Evolutionary conservation across 108 stramenopile species (phyloP).

Genomic region (Cyclotella sp.): DNA sequence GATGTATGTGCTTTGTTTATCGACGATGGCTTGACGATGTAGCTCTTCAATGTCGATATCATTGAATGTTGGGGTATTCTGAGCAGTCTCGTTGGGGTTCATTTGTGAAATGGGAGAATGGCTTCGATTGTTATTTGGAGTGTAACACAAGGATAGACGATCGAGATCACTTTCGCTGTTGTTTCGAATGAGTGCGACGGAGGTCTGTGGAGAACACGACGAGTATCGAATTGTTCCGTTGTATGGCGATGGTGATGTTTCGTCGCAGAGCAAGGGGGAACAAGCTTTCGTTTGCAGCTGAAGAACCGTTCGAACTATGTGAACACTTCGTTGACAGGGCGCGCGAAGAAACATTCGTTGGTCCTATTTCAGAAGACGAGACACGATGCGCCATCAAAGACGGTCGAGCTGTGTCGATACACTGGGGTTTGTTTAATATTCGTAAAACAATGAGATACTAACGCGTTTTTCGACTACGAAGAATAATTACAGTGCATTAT

Average conservation of each 20-base stretch:
- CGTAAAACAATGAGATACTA: too few relatives aligned
- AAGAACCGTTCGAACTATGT: not conserved
- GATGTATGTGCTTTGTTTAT: conserved; percentile 71
- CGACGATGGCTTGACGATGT: conserved; percentile 60
- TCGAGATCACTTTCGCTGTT: not conserved
- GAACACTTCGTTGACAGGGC: not conserved
- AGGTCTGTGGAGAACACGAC: not conserved
- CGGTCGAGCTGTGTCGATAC: not conserved
- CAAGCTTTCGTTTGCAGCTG: not conserved
- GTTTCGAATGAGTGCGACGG: not conserved
- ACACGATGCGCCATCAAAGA: not conserved
- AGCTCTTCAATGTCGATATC: conserved; percentile 80
- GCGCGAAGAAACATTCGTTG: not conserved
- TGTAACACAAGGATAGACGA: not conserved
- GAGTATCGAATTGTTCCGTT: not conserved
- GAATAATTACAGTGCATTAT: too few relatives aligned
- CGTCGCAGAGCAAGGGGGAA: not conserved
- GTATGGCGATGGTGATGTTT: not conserved
- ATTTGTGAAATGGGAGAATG: too few relatives aligned
- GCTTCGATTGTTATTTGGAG: too few relatives aligned
- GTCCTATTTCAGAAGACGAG: not conserved
- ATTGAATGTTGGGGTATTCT: not conserved
- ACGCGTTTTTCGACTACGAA: not conserved
- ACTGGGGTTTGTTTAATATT: not conserved
- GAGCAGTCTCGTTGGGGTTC: not conserved